These are phyloP conservation scores for Pseudogymnoascus sp. DNA, from an alignment of 2,329 filamentous ascomycete species.

Conservation along the genomic window DNA sequence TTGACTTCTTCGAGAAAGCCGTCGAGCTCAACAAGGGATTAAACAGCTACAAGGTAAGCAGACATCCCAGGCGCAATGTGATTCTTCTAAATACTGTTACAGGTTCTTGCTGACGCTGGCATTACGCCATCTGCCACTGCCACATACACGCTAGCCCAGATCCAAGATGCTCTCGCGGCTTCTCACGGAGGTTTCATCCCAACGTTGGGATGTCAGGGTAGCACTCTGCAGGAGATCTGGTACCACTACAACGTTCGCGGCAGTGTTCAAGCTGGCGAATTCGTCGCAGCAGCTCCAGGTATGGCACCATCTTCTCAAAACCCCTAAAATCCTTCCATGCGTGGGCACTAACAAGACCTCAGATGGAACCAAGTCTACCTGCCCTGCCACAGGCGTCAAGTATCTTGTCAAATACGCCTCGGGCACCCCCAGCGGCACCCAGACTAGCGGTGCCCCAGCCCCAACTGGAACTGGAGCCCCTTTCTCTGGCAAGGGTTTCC, in stretches of 20 bases:
- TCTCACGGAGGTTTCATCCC: constrained; percentile 38
- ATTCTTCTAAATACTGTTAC: not conserved
- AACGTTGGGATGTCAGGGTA: constrained; percentile 38
- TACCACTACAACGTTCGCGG: constrained; percentile 48
- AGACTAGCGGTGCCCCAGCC: constrained; percentile 26
- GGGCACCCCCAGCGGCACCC: constrained; percentile 29
- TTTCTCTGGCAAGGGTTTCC: constrained; percentile 48
- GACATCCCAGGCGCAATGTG: not conserved
- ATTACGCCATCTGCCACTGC: constrained; percentile 41
- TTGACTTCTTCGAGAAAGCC: constrained; percentile 61
- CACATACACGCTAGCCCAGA: constrained; percentile 38
- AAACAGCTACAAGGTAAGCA: constrained; percentile 51
- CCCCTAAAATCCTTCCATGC: not conserved
- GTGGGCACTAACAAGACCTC: not conserved
- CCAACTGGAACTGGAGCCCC: constrained; percentile 22
- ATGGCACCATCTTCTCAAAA: not conserved
- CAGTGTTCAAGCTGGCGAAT: constrained; percentile 43
- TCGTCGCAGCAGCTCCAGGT: constrained; percentile 32
- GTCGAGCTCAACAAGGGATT: constrained; percentile 60
- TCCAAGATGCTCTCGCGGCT: constrained; percentile 36
- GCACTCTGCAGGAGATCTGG: constrained; percentile 45
- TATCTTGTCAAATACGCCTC: constrained; percentile 43
- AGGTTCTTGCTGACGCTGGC: constrained; percentile 53
- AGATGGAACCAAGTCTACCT: constrained; percentile 40
- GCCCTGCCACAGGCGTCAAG: constrained; percentile 52